These are phyloP conservation scores for Alternaria angustiovoidea DNA, from an alignment of 2,329 filamentous ascomycete genomes.

Conservation along the genomic window DNA sequence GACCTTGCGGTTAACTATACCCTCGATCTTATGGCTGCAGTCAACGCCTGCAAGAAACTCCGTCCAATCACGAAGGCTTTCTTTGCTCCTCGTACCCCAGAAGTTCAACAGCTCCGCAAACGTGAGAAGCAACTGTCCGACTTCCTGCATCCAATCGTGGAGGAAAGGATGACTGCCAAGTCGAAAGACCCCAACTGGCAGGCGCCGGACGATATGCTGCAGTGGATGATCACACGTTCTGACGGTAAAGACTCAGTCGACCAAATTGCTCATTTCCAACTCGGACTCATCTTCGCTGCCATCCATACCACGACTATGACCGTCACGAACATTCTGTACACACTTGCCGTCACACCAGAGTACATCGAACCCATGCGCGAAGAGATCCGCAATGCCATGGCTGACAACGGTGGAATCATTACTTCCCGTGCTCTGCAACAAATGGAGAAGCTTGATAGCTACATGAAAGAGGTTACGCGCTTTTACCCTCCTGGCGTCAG, in stretches of 20 bases:
- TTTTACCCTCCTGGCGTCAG: conserved; percentile 34
- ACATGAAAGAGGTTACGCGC: conserved; percentile 48
- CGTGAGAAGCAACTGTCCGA: conserved; percentile 23
- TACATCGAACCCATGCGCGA: conserved; percentile 55
- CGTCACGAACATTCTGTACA: conserved; percentile 41
- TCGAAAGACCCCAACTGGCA: conserved; percentile 40
- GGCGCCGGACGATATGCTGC: conserved; percentile 49
- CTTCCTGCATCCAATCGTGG: conserved; percentile 37
- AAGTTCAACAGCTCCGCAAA: conserved; percentile 31
- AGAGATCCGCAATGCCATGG: conserved; percentile 51
- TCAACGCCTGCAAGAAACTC: conserved; percentile 37
- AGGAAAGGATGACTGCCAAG: conserved; percentile 31
- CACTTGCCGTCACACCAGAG: conserved; percentile 45
- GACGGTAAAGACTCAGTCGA: conserved; percentile 13
- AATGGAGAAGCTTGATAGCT: conserved; percentile 48
- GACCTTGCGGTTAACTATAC: conserved; percentile 43
- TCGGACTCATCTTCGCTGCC: conserved; percentile 40
- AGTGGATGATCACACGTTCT: conserved; percentile 46
- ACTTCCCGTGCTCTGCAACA: conserved; percentile 42
- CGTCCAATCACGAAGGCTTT: conserved; percentile 37
- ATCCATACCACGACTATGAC: conserved; percentile 44
- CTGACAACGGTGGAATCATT: conserved; percentile 45
- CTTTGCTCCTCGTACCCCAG: conserved; percentile 34
- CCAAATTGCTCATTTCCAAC: conserved; percentile 24
- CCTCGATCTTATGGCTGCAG: conserved; percentile 39